Evolutionary conservation across 2,329 filamentous ascomycete species (phyloP).

Genomic region (Hypoxylon rubiginosum): DNA sequence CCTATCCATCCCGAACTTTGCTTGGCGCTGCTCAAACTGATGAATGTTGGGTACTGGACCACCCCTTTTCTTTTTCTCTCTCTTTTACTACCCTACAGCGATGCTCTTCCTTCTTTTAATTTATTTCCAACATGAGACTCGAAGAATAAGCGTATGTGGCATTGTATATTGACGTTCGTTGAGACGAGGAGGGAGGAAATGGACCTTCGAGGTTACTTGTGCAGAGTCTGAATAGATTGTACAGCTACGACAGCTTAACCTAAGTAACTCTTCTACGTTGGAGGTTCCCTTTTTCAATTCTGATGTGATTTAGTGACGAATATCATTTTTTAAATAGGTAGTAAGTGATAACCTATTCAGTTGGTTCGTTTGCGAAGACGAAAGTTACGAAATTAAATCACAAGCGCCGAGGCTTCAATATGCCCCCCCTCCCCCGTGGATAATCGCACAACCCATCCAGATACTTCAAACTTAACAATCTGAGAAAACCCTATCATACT

Average conservation of each 20-base stretch:
- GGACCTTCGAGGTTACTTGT: not conserved
- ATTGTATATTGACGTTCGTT: conserved; percentile 2
- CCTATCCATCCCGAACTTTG: conserved; percentile 27
- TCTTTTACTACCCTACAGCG: conserved; percentile 16
- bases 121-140: conserved; percentile 7
- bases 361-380: too few relatives aligned
- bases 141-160: conserved; percentile 16
- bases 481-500: too few relatives aligned
- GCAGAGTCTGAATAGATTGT: not conserved
- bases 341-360: too few relatives aligned
- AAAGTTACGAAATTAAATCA: too few relatives aligned
- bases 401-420: too few relatives aligned
- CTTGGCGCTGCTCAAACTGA: conserved; percentile 15
- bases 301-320: too few relatives aligned
- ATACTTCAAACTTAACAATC: too few relatives aligned
- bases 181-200: not conserved
- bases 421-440: too few relatives aligned
- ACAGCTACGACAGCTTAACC: not conserved
- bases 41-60: not conserved
- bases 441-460: too few relatives aligned
- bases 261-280: not conserved
- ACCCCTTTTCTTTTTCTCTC: not conserved
- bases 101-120: conserved; percentile 7
- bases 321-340: too few relatives aligned
- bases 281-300: not conserved